Conservation (phyloP, 768 basidiomycete species). For the Collybiopsis luxurians region DNA sequence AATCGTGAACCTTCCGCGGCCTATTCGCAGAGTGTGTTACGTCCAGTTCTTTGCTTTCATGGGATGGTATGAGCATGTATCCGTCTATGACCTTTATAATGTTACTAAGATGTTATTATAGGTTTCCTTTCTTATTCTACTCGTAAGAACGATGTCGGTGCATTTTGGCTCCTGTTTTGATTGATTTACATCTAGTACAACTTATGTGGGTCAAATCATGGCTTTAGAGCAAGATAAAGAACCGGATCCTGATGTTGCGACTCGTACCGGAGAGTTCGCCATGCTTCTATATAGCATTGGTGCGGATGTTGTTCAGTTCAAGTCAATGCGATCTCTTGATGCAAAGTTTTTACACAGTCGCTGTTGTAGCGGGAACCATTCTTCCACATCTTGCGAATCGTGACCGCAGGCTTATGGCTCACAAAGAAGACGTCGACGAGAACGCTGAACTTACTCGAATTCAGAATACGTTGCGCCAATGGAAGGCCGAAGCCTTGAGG, state of each 20-base stretch:
- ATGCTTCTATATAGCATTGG: slow-evolving; percentile 90
- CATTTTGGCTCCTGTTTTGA: neutral
- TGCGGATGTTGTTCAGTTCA: slow-evolving; percentile 29
- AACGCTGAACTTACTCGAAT: slow-evolving; percentile 73
- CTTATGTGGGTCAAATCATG: slow-evolving; percentile 94
- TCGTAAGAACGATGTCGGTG: slow-evolving; percentile 47
- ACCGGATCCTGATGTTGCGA: slow-evolving; percentile 82
- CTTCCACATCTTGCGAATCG: slow-evolving; percentile 82
- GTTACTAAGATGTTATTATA: slow-evolving; percentile 20
- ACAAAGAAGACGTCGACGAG: slow-evolving; percentile 69
- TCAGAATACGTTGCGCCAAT: slow-evolving; percentile 66
- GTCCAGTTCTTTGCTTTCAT: slow-evolving; percentile 96
- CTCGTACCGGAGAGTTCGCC: slow-evolving; percentile 82
- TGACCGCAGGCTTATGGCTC: slow-evolving; percentile 74
- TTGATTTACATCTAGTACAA: slow-evolving; percentile 53
- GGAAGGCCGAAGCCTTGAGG: slow-evolving; percentile 82
- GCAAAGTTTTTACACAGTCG: slow-evolving; percentile 47
- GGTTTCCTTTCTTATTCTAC: slow-evolving; percentile 96
- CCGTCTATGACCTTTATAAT: neutral
- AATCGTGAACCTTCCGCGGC: slow-evolving; percentile 71
- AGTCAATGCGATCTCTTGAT: neutral
- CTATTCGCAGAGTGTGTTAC: slow-evolving; percentile 85
- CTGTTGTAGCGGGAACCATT: slow-evolving; percentile 76
- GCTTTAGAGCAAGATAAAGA: slow-evolving; percentile 70
- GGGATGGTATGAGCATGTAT: slow-evolving; percentile 67